A percentile compares a stretch with the other conserved stretches of the same genome.
These are phyloP conservation scores for Leucocoprinus sp. DNA, from an alignment of 768 basidiomycete genomes.

Conservation along the genomic window DNA sequence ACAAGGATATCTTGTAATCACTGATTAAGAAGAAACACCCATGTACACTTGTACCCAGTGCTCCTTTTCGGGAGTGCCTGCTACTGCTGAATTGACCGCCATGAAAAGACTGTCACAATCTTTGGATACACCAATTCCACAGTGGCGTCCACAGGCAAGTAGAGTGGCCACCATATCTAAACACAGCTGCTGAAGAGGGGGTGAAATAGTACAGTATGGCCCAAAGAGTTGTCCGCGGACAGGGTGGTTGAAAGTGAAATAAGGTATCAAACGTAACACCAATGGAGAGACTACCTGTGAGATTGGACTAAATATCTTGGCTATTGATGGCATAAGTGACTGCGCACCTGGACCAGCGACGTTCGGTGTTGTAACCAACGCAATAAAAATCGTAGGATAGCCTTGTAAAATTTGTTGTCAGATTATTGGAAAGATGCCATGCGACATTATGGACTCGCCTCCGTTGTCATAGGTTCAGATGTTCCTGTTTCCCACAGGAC, in stretches of 20 bases:
- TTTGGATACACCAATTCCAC: background rate
- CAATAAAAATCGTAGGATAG: slow-evolving; percentile 56
- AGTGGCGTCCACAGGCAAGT: slow-evolving; percentile 13
- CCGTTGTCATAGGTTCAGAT: slow-evolving; percentile 45
- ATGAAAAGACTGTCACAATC: slow-evolving; percentile 15
- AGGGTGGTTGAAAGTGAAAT: slow-evolving; percentile 74
- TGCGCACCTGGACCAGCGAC: slow-evolving; percentile 38
- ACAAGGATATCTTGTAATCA: slow-evolving; percentile 10
- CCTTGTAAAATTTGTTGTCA: slow-evolving; percentile 22
- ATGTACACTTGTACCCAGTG: slow-evolving; percentile 31
- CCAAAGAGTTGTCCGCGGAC: slow-evolving; percentile 64
- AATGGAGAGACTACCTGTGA: slow-evolving; percentile 31
- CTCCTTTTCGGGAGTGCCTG: slow-evolving; percentile 25
- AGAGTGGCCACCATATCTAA: slow-evolving; percentile 50
- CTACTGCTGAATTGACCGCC: slow-evolving; percentile 30
- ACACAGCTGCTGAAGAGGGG: slow-evolving; percentile 29
- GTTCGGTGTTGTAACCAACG: slow-evolving; percentile 50
- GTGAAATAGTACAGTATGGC: slow-evolving; percentile 66
- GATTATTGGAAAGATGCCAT: background rate
- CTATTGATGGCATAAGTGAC: background rate
- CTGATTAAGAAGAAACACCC: slow-evolving; percentile 10
- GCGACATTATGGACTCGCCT: slow-evolving; percentile 35
- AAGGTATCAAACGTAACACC: slow-evolving; percentile 62
- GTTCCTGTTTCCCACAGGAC: slow-evolving; percentile 78
- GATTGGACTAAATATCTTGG: background rate